These are phyloP conservation scores for Taphrina confusa DNA, from an alignment of 1,139 yeast genomes.

Conservation along the genomic window DNA sequence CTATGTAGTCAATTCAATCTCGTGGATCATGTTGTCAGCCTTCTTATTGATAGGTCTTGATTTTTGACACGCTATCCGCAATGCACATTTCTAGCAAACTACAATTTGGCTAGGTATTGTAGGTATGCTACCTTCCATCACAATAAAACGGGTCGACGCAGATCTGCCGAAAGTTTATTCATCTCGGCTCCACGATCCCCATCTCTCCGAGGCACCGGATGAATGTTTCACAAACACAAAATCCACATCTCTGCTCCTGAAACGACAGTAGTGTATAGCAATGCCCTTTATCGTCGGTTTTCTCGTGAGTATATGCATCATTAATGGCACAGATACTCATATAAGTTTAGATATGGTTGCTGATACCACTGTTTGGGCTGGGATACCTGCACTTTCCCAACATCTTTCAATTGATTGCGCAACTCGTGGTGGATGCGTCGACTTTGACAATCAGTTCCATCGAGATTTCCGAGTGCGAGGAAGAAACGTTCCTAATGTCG, in stretches of 20 bases:
- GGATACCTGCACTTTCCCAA: slow-evolving; percentile 3
- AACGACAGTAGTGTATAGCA: background rate
- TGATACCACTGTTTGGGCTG: background rate
- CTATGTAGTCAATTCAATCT: no score
- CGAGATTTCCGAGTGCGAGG: slow-evolving; percentile 1
- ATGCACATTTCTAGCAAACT: no score
- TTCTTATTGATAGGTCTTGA: no score
- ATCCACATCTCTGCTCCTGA: no score
- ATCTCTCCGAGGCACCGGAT: background rate
- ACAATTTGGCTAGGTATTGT: no score
- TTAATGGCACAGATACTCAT: background rate
- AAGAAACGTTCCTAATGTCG: background rate
- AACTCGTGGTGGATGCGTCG: slow-evolving; percentile 15
- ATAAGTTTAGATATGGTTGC: slow-evolving; percentile 1
- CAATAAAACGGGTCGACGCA: no score
- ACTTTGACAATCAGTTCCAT: background rate
- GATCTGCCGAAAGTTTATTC: background rate
- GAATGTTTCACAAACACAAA: no score
- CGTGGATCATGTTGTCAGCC: no score
- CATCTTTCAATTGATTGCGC: slow-evolving; percentile 3
- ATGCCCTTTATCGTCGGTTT: slow-evolving; percentile 1
- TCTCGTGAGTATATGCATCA: background rate
- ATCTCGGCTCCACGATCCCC: background rate
- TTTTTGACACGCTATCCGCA: no score
- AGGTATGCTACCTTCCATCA: no score